A percentile compares a stretch with the other conserved stretches of the same genome.
Evolutionary conservation across 2,329 filamentous ascomycete species (phyloP).

Genomic region (Paecilomyces fulvus): DNA sequence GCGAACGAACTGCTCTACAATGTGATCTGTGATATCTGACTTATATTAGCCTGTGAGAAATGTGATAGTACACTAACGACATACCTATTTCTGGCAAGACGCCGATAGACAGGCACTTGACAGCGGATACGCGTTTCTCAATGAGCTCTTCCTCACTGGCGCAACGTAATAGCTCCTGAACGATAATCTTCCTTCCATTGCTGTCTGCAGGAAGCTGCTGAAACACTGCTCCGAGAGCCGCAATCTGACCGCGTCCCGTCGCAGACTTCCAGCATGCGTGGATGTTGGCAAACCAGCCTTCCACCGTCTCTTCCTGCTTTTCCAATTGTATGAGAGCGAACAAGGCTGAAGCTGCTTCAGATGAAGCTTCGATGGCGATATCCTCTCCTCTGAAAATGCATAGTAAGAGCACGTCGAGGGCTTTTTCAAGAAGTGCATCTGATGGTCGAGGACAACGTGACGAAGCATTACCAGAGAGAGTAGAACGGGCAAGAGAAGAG

Average conservation of each 20-base stretch:
- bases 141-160: conserved; percentile 30
- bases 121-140: conserved; percentile 32
- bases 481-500: conserved; percentile 27
- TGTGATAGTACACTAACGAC: conserved; percentile 2
- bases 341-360: conserved; percentile 30
- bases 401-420: conserved; percentile 27
- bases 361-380: conserved; percentile 31
- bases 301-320: conserved; percentile 27
- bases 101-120: conserved; percentile 29
- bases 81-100: conserved; percentile 31
- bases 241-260: conserved; percentile 36
- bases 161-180: conserved; percentile 26
- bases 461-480: conserved; percentile 3
- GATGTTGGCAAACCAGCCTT: conserved; percentile 33
- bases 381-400: conserved; percentile 34
- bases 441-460: conserved; percentile 10
- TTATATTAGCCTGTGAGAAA: conserved; percentile 10
- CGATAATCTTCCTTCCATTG: conserved; percentile 18
- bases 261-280: conserved; percentile 27
- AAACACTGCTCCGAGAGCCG: conserved; percentile 33
- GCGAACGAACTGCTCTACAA: conserved; percentile 21
- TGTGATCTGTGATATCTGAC: conserved; percentile 20
- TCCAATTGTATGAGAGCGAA: conserved; percentile 27
- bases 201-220: conserved; percentile 18
- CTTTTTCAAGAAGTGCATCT: conserved; percentile 17